Conservation (phyloP, 139 green algal species). For the Coelastrella sp. region DNA sequence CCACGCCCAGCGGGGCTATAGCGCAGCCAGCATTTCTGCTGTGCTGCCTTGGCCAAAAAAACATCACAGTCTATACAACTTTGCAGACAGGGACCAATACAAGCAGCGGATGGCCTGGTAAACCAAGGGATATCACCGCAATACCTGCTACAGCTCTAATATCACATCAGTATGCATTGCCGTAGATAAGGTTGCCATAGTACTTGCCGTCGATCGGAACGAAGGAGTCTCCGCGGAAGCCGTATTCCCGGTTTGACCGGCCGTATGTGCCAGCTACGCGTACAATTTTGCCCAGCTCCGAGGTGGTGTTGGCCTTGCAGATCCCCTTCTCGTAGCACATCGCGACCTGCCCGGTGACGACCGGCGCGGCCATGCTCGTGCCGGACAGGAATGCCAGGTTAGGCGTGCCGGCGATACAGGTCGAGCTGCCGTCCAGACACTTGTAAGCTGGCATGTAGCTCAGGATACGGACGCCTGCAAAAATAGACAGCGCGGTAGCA, state of each 20-base stretch:
- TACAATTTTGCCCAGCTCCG: not conserved
- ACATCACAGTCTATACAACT: too few species aligned
- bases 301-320: not conserved
- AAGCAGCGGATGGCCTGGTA: too few species aligned
- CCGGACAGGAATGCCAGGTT: slow-evolving; percentile 42
- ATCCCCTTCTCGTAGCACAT: slow-evolving; percentile 38
- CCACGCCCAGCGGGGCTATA: too few species aligned
- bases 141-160: not conserved
- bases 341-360: slow-evolving; percentile 18
- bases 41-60: too few species aligned
- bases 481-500: not conserved
- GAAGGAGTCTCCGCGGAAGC: slow-evolving; percentile 1
- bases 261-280: not conserved
- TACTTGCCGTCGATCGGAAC: slow-evolving; percentile 3
- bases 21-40: too few species aligned
- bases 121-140: not conserved
- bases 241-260: not conserved
- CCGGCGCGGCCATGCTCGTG: slow-evolving; percentile 42
- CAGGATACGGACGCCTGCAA: slow-evolving; percentile 22
- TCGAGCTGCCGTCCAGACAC: slow-evolving; percentile 8
- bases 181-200: slow-evolving; percentile 36
- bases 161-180: not conserved
- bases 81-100: too few species aligned
- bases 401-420: not conserved
- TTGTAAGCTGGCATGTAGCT: slow-evolving; percentile 44